phyloP scores from a whole-genome alignment of 805 yeast species.

The Brettanomyces anomalus region DNA sequence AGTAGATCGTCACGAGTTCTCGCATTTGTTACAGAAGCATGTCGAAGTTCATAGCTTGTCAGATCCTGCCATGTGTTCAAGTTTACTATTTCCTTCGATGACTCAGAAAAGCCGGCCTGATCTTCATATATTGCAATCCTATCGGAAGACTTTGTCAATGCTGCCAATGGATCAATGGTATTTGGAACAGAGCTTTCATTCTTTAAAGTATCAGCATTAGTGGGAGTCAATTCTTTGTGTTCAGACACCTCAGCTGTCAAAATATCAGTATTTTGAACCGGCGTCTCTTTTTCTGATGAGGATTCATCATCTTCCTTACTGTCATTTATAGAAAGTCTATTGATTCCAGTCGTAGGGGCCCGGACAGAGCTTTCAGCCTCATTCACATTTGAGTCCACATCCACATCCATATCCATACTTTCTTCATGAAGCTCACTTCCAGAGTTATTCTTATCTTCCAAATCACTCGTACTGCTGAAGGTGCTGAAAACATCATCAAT shows the following conservation, averaged over 20 bases:
- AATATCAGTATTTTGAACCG: no score
- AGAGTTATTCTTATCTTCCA: not conserved
- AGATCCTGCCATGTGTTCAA: constrained; percentile 10
- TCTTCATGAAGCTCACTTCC: not conserved
- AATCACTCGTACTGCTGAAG: not conserved
- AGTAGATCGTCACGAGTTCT: not conserved
- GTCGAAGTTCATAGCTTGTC: constrained; percentile 1
- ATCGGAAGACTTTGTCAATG: constrained; percentile 11
- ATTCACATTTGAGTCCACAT: constrained; percentile 7
- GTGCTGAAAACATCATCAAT: constrained; percentile 19
- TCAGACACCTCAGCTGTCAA: no score
- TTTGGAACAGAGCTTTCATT: constrained; percentile 9
- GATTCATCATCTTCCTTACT: not conserved
- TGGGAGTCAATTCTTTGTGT: no score
- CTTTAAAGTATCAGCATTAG: no score
- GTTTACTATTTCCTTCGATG: constrained; percentile 12
- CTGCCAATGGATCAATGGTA: constrained; percentile 17
- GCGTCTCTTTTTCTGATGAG: not conserved
- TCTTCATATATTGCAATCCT: constrained; percentile 17
- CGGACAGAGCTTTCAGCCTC: not conserved
- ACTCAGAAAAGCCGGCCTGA: not conserved
- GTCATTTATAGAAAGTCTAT: not conserved
- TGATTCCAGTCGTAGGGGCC: not conserved
- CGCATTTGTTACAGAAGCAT: not conserved
- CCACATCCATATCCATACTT: not conserved